Evolutionary conservation across 2,329 filamentous ascomycete genomes (phyloP), one percentile per base, ranked within the genome.

Genomic region (Talaromyces sp.): DNA sequence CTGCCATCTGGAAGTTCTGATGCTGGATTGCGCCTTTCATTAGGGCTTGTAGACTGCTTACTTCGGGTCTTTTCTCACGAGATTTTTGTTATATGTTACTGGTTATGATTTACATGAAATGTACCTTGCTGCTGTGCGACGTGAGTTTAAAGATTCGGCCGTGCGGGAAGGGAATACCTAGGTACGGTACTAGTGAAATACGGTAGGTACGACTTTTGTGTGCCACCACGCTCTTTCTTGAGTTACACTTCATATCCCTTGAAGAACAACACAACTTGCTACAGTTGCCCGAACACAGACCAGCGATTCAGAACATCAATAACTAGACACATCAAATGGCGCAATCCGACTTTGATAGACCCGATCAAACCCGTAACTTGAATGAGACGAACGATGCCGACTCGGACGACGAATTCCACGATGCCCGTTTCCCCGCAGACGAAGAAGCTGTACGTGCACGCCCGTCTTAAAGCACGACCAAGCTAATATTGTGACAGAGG

Each of bases 361-460:
- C 41, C 2, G 35, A 41, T 3, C 36, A 7, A 2, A 21, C 35
- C 31, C 2, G 13, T 31, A 40, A 2, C 35, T 56, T 15, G 35
- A 60, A 2, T 36, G 21, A 15, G 51, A 61, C 17, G 41, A 59
- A 56, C 46, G 64, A 61, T 6, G 70, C 64, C 28, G 69, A 71
- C 10, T 71, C 68, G 31, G 73, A 74, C 31, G 69, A 70, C n/a
- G 71, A 73, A 13, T 75, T 76, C 55, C 72, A 75, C 62, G 74
- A 76, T 67, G 73, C 74, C 5, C 73, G 70, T 19, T 79, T 79
- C 61, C 70, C 75, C 15, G 69, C 75, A 1, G 73, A 77, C 35
- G 78, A 80, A 70, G 78, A 80, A 73, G 69, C 73, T 60, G 75
- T 77, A 63, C 67, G 75, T 65, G 28, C 28, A 2, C 40, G 3